Percentiles rank a stretch among this genome's conserved stretches.
phyloP scores from a whole-genome alignment of 768 basidiomycete genomes.

The Neoboletus magnificus region DNA sequence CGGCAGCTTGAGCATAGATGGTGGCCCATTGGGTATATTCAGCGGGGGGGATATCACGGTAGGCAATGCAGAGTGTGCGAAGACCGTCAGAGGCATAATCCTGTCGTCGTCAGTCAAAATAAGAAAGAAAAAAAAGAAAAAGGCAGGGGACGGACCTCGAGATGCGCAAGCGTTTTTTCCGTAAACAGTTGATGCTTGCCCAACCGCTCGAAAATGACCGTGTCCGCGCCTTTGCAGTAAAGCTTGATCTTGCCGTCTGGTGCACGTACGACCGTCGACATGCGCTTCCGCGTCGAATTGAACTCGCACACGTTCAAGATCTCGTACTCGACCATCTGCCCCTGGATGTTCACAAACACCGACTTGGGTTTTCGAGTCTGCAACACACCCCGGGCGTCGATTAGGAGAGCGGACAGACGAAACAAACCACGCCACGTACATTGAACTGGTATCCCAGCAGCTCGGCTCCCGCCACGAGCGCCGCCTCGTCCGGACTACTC shows the following conservation, averaged over 20 bases:
- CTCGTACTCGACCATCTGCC: slow-evolving; percentile 74
- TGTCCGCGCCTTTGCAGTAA: slow-evolving; percentile 97
- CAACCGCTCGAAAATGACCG: slow-evolving; percentile 93
- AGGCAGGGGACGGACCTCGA: slow-evolving; percentile 59
- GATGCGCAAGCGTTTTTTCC: slow-evolving; percentile 83
- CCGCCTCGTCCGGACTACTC: slow-evolving; percentile 96
- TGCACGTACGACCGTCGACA: slow-evolving; percentile 90
- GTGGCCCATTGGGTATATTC: slow-evolving; percentile 88
- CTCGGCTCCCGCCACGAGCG: slow-evolving; percentile 92
- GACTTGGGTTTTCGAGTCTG: slow-evolving; percentile 96
- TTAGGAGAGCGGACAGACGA: background rate
- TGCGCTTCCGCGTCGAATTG: slow-evolving; percentile 95
- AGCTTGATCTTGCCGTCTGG: slow-evolving; percentile 92
- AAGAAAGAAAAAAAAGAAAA: background rate
- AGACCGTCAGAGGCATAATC: slow-evolving; percentile 98
- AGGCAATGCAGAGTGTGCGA: slow-evolving; percentile 94
- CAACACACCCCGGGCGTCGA: background rate
- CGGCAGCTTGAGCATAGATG: slow-evolving; percentile 88
- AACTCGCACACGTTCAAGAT: slow-evolving; percentile 98
- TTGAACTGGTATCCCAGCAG: slow-evolving; percentile 90
- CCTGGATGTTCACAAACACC: slow-evolving; percentile 81
- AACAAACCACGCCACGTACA: slow-evolving; percentile 45
- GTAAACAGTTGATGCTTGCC: slow-evolving; percentile 79
- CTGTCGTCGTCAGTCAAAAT: slow-evolving; percentile 35
- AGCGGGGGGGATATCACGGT: slow-evolving; percentile 84